A percentile compares a stretch with the other conserved stretches of the same genome.
Evolutionary conservation across 257 asterid genomes (phyloP).

Genomic region (Coffea eugenioides): DNA sequence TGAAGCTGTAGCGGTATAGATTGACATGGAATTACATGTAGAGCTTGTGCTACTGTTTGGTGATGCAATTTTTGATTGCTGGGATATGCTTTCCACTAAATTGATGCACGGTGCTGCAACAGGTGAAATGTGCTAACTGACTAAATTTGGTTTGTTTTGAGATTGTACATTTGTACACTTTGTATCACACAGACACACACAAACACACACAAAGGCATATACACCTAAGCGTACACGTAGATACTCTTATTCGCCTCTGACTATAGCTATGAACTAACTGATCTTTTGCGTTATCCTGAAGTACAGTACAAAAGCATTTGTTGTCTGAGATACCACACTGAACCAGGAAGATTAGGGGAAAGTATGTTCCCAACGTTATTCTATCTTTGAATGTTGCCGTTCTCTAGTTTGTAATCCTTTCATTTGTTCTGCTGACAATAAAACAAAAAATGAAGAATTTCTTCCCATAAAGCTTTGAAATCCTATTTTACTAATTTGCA

Average conservation of each 20-base stretch:
- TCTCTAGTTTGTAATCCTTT: not conserved
- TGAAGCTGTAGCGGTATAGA: not conserved
- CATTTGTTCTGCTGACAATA: not conserved
- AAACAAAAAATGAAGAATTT: not conserved
- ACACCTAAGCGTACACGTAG: not conserved
- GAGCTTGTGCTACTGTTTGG: slow-evolving; percentile 72
- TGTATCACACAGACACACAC: not conserved
- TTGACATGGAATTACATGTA: not conserved
- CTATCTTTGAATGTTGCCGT: not conserved
- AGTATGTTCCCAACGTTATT: too few species aligned
- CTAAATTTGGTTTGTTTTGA: too few species aligned
- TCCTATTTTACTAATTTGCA: not conserved
- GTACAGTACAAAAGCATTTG: not conserved
- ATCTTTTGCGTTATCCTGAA: not conserved
- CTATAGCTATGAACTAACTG: not conserved
- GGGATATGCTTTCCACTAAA: slow-evolving; percentile 76
- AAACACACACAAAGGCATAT: not conserved
- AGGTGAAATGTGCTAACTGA: slow-evolving; percentile 30
- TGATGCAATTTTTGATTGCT: slow-evolving; percentile 71
- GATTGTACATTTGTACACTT: too few species aligned
- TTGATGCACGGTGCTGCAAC: slow-evolving; percentile 62
- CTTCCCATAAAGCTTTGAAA: not conserved
- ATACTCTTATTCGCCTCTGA: not conserved
- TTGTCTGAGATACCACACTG: not conserved
- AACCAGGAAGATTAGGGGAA: not conserved